Evolutionary conservation across 2,329 filamentous ascomycete genomes (phyloP).

Genomic region (Penicillium glabrum): DNA sequence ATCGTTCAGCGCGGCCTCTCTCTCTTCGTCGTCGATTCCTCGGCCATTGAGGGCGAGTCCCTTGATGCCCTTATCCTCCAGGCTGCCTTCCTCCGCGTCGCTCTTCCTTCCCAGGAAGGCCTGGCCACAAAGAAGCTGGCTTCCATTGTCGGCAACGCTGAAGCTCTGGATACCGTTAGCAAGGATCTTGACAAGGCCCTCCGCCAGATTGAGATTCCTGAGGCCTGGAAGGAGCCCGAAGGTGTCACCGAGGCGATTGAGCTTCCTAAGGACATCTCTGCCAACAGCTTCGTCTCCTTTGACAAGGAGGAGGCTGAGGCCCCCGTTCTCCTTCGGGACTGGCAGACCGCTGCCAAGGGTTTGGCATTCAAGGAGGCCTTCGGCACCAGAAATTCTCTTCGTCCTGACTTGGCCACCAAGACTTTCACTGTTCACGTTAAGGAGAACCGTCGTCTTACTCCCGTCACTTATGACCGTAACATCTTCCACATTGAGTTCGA

Average conservation of each 20-base stretch:
- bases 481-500: slow-evolving; percentile 99
- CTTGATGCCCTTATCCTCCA: slow-evolving; percentile 70
- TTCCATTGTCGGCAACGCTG: slow-evolving; percentile 57
- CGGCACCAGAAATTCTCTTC: slow-evolving; percentile 68
- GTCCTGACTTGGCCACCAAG: slow-evolving; percentile 83
- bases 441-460: slow-evolving; percentile 92
- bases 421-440: slow-evolving; percentile 87
- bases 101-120: slow-evolving; percentile 64
- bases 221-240: slow-evolving; percentile 74
- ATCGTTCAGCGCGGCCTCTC: slow-evolving; percentile 69
- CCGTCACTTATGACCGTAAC: slow-evolving; percentile 87
- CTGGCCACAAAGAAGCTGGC: slow-evolving; percentile 67
- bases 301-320: slow-evolving; percentile 72
- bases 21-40: slow-evolving; percentile 74
- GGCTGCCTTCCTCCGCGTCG: slow-evolving; percentile 78
- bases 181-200: slow-evolving; percentile 67
- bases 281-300: slow-evolving; percentile 81
- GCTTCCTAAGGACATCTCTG: slow-evolving; percentile 65
- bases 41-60: slow-evolving; percentile 66
- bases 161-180: slow-evolving; percentile 62
- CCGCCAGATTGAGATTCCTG: slow-evolving; percentile 71
- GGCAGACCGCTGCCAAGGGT: slow-evolving; percentile 82
- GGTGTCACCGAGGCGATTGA: slow-evolving; percentile 38
- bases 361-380: slow-evolving; percentile 95
- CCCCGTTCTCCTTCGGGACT: slow-evolving; percentile 67